phyloP scores from a whole-genome alignment of 345 rosid species.

The Rhodomyrtus tomentosa region DNA sequence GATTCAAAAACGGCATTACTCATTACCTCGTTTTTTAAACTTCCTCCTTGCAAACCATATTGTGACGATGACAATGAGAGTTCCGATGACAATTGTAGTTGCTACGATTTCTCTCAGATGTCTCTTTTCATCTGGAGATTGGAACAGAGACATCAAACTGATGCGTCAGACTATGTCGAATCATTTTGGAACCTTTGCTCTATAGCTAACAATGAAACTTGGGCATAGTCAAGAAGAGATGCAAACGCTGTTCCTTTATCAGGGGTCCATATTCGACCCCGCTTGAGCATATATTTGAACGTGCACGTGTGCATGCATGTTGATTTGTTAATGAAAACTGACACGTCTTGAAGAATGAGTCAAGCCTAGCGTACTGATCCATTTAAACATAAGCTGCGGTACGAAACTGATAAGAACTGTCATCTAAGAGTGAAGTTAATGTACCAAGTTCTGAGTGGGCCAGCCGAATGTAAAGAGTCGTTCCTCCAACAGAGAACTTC shows the following conservation, averaged over 20 bases:
- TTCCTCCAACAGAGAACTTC: conserved; percentile 2
- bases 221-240: background rate
- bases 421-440: background rate
- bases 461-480: conserved; percentile 6
- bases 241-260: background rate
- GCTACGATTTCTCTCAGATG: background rate
- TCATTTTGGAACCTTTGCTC: background rate
- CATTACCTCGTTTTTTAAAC: background rate
- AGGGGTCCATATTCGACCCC: background rate
- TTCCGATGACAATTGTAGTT: background rate
- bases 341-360: background rate
- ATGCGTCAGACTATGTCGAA: background rate
- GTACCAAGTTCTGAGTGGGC: conserved; percentile 9
- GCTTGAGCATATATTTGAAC: background rate
- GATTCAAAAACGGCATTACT: background rate
- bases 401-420: background rate
- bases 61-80: background rate
- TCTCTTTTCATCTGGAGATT: background rate
- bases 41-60: background rate
- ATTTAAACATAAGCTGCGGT: background rate
- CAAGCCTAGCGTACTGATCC: background rate
- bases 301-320: background rate
- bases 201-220: background rate
- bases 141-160: background rate
- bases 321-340: background rate